Evolutionary conservation across 768 basidiomycete genomes (phyloP).

Genomic region (Podaxis sp.): DNA sequence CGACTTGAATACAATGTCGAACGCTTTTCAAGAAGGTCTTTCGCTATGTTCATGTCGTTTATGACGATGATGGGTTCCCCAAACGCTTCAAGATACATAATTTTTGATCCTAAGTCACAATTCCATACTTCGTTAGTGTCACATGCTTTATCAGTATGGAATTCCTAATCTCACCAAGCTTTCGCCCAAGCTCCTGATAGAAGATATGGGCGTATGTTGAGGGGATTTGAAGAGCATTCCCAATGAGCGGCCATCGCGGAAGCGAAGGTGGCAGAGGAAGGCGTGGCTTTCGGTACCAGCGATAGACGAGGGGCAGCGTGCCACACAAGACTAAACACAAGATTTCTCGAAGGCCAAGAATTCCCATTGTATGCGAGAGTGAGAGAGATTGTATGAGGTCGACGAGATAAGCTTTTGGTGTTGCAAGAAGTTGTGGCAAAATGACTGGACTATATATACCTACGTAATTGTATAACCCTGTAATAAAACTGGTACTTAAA

Average conservation of each 20-base stretch:
- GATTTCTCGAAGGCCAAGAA: neutral
- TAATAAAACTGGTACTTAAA: too few species aligned
- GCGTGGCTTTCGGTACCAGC: neutral
- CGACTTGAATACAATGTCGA: constrained; percentile 14
- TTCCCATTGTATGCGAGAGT: neutral
- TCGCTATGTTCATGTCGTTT: constrained; percentile 13
- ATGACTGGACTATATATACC: too few species aligned
- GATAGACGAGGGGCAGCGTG: neutral
- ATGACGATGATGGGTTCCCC: constrained; percentile 15
- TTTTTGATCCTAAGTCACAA: neutral
- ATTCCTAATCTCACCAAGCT: constrained; percentile 4
- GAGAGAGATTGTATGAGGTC: too few species aligned
- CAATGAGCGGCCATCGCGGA: constrained; percentile 1
- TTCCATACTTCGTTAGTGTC: neutral
- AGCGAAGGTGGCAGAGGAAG: neutral
- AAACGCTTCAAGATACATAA: constrained; percentile 14
- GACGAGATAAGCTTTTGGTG: too few species aligned
- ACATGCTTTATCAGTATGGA: neutral
- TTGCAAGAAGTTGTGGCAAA: too few species aligned
- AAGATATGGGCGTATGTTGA: neutral
- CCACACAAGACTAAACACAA: neutral
- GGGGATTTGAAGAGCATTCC: constrained; percentile 2
- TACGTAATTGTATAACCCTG: too few species aligned
- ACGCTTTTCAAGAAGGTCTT: constrained; percentile 15
- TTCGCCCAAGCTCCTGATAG: constrained; percentile 1